These are phyloP conservation scores for Russula olivacea DNA, from an alignment of 768 basidiomycete species.

Conservation along the genomic window DNA sequence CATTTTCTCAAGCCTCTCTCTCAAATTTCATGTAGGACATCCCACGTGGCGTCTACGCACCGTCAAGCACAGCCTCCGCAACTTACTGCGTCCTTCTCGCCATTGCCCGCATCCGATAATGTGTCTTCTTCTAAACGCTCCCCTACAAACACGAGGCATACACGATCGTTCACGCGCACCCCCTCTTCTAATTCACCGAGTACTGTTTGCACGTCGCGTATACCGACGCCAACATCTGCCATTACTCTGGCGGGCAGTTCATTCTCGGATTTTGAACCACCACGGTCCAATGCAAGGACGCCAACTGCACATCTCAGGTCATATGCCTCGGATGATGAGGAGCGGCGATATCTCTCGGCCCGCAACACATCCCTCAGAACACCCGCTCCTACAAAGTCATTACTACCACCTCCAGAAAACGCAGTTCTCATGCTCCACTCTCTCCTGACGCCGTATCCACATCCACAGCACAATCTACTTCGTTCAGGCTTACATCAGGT, in stretches of 20 bases:
- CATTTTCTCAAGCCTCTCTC: neutral
- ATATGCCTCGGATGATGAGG: constrained; percentile 22
- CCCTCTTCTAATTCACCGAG: constrained; percentile 6
- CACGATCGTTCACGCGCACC: constrained; percentile 11
- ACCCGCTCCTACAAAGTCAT: constrained; percentile 19
- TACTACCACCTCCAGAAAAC: constrained; percentile 19
- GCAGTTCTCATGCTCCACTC: neutral
- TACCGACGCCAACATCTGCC: constrained; percentile 19
- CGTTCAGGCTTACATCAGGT: constrained; percentile 13
- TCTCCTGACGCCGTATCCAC: constrained; percentile 12
- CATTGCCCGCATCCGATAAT: constrained; percentile 10
- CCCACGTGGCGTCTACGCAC: neutral
- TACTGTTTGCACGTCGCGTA: constrained; percentile 14
- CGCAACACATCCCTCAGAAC: constrained; percentile 17
- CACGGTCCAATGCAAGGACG: constrained; percentile 2
- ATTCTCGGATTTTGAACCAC: constrained; percentile 20
- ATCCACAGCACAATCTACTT: constrained; percentile 5
- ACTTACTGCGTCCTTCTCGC: constrained; percentile 11
- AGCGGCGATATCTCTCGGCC: constrained; percentile 16
- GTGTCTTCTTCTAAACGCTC: constrained; percentile 16
- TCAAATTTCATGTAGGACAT: neutral
- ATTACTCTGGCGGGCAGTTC: constrained; percentile 10
- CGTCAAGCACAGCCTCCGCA: neutral
- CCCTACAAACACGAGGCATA: constrained; percentile 11
- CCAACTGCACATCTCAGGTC: constrained; percentile 12